Evolutionary conservation across 257 asterid species (phyloP), one percentile per base, ranked within the genome.

Genomic region (Vinca minor): DNA sequence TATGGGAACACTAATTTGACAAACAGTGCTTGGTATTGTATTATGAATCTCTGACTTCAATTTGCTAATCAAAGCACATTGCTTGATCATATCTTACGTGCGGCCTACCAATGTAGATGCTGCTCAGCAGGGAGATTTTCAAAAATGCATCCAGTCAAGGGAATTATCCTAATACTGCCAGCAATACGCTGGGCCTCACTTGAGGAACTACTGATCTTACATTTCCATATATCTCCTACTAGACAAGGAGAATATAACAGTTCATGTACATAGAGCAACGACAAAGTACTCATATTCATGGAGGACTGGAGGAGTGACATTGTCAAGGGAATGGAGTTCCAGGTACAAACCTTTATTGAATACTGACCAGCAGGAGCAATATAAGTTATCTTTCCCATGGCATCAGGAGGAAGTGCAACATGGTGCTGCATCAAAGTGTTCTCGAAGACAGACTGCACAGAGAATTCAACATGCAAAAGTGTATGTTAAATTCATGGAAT

Each of bases 391-490:
- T 92, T 92, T 50, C 98, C 98, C 98, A 87, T 92, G 46, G 91
- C 92, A 61, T 92, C 95, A 71, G 97, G 98, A 65, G 96, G 96
- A 80, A 92, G 96, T 62, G 87, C 93, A 60, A 92, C 95, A 70
- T 66, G 87, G 76, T 89, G 96, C 69, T 89, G 70, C 93, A 92
- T 81, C 76, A 92, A 83, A 71, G 81, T 92, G 82, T 93, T 93
- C 81, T 93, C 98, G 44, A 74, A 74, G 29, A 93, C 98, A 47
- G 80, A 77, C 98, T 93, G 88, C 79, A 78, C 26, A 31, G 15
- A 56, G 26, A 56, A 56, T 56, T 44, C 18, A 46, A 14, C 25
- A 38, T 59, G 64, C 32, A 71, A 57, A 45, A 47, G 17, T 7
- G 18, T 44, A 31, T 54, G 12, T 44, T 35, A 25, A 59, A n/a